Evolutionary conservation across 371 early-diverging fungal species (phyloP).

Genomic region (Ordospora colligata): DNA sequence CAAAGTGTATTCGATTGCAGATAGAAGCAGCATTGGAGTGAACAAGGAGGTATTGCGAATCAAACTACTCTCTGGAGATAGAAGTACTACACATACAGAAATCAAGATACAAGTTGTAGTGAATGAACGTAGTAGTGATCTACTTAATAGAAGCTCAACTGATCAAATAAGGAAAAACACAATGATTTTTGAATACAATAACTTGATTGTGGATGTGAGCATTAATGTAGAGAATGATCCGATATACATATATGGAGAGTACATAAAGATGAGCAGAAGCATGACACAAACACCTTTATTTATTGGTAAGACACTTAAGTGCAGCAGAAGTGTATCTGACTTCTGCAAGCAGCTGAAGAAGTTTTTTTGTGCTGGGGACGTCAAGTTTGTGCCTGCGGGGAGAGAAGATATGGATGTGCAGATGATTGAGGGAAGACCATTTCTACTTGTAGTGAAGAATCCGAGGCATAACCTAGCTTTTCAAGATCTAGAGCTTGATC

Average conservation of each 20-base stretch:
- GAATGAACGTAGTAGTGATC: no score
- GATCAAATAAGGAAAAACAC: no score
- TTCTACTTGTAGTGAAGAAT: slow-evolving; percentile 73
- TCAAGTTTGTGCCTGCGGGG: slow-evolving; percentile 74
- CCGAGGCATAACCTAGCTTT: slow-evolving; percentile 73
- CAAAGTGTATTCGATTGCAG: neutral
- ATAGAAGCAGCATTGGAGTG: neutral
- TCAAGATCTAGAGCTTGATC: slow-evolving; percentile 71
- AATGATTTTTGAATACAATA: no score
- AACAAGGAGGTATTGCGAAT: neutral
- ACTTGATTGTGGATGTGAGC: neutral
- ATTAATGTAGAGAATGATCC: slow-evolving; percentile 26
- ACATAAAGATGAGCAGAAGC: slow-evolving; percentile 71
- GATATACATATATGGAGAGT: slow-evolving; percentile 62
- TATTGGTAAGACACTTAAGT: slow-evolving; percentile 66
- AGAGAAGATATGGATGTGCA: slow-evolving; percentile 91
- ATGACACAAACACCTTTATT: slow-evolving; percentile 78
- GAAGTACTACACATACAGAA: neutral
- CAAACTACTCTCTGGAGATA: neutral
- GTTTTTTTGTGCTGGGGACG: slow-evolving; percentile 56
- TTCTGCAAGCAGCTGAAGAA: slow-evolving; percentile 63
- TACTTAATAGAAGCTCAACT: no score
- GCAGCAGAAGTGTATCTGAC: slow-evolving; percentile 72
- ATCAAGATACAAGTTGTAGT: neutral
- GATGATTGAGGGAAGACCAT: slow-evolving; percentile 88